These are phyloP conservation scores for Neodidymelliopsis sp. DNA, from an alignment of 2,329 filamentous ascomycete genomes.

Conservation along the genomic window DNA sequence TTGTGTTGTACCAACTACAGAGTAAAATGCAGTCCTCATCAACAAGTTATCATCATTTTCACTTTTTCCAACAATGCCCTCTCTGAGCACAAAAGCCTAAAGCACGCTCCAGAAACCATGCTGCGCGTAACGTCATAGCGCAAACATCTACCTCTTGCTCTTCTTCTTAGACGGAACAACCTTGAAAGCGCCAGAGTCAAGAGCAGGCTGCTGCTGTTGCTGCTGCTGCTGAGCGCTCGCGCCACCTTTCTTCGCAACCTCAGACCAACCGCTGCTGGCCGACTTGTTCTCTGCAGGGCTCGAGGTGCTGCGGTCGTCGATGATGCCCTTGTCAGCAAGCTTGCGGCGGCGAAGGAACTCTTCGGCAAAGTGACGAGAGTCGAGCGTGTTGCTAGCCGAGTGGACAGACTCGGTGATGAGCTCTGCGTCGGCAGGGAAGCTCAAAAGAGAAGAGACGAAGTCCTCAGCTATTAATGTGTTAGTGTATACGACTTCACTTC, in stretches of 20 bases:
- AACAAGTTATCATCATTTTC: not conserved
- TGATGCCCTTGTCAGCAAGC: constrained; percentile 88
- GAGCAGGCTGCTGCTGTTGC: constrained; percentile 43
- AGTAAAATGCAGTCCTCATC: not conserved
- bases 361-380: constrained; percentile 90
- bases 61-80: not conserved
- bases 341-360: constrained; percentile 94
- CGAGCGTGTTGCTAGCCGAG: constrained; percentile 83
- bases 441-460: constrained; percentile 78
- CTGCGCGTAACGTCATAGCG: not conserved
- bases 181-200: constrained; percentile 75
- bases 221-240: constrained; percentile 51
- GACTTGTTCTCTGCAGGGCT: constrained; percentile 55
- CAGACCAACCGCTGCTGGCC: constrained; percentile 80
- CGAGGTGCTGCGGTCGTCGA: constrained; percentile 71
- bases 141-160: constrained; percentile 56
- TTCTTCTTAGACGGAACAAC: constrained; percentile 94
- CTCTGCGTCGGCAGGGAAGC: constrained; percentile 77
- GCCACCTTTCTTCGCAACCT: constrained; percentile 97
- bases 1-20: not conserved
- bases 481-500: constrained; percentile 20
- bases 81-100: not conserved
- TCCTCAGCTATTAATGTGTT: constrained; percentile 68
- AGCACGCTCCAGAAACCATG: not conserved
- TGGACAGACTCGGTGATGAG: constrained; percentile 93